These are phyloP conservation scores for Byssochlamys sp. DNA, from an alignment of 2,329 filamentous ascomycete species.

Conservation along the genomic window DNA sequence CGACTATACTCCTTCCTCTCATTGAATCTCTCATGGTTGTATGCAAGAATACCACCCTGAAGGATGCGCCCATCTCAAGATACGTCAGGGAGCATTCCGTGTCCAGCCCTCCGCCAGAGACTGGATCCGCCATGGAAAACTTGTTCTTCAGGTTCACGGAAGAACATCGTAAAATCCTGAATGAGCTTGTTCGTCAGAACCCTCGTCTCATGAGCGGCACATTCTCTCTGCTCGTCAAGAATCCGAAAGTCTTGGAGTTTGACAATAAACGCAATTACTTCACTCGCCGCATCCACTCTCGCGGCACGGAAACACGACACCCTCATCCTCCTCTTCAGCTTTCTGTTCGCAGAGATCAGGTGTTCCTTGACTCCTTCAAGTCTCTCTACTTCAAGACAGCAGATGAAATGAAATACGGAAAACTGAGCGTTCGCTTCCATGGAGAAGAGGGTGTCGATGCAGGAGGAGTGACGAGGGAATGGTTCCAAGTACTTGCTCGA, in stretches of 20 bases:
- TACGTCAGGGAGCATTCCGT: constrained; percentile 58
- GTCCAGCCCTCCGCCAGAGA: constrained; percentile 68
- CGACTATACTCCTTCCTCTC: constrained; percentile 83
- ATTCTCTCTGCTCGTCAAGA: constrained; percentile 90
- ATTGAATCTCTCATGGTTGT: constrained; percentile 98
- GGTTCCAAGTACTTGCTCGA: constrained; percentile 93
- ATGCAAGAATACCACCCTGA: constrained; percentile 88
- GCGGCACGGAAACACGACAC: constrained; percentile 60
- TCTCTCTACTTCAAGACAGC: constrained; percentile 94
- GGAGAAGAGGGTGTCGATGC: constrained; percentile 96
- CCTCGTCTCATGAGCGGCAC: constrained; percentile 98
- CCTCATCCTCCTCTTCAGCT: constrained; percentile 72
- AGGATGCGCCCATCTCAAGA: constrained; percentile 50
- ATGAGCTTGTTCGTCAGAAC: constrained; percentile 92
- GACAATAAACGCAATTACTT: constrained; percentile 99
- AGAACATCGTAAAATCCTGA: constrained; percentile 92
- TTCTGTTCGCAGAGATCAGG: constrained; percentile 80
- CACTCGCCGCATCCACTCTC: constrained; percentile 78
- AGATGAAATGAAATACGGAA: constrained; percentile 98
- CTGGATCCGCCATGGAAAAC: constrained; percentile 60
- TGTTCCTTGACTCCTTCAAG: constrained; percentile 97
- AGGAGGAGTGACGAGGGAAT: constrained; percentile 92
- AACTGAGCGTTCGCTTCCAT: constrained; percentile 93
- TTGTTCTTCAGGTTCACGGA: constrained; percentile 97
- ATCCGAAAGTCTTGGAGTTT: constrained; percentile 96